Percentiles rank a stretch among this genome's conserved stretches.
These are phyloP conservation scores for Sporothrix curviconia DNA, from an alignment of 2,329 filamentous ascomycete genomes.

Conservation along the genomic window DNA sequence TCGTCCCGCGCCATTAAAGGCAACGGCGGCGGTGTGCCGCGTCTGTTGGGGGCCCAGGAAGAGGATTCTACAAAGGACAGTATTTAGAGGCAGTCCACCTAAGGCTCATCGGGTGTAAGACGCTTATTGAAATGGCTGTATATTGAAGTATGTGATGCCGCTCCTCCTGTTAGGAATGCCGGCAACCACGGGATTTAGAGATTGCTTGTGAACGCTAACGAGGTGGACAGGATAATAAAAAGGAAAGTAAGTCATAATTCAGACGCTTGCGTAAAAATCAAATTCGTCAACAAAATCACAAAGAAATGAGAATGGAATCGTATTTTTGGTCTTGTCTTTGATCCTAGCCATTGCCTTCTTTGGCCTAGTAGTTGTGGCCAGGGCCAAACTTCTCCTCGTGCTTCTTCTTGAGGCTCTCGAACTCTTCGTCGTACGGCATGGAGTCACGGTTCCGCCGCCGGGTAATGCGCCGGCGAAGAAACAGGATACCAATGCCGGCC, in stretches of 20 bases:
- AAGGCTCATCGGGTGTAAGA: too few relatives aligned
- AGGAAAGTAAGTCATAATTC: not conserved
- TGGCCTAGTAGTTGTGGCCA: conserved; percentile 20
- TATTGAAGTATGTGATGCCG: not conserved
- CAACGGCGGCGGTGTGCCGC: not conserved
- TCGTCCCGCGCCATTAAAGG: not conserved
- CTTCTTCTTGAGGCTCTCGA: conserved; percentile 23
- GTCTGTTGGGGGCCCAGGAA: too few relatives aligned
- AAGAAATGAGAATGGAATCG: not conserved
- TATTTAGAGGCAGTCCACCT: too few relatives aligned
- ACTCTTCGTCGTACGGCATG: conserved; percentile 21
- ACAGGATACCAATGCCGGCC: conserved; percentile 15
- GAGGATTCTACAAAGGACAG: too few relatives aligned
- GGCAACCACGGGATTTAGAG: too few relatives aligned
- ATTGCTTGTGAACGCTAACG: too few relatives aligned
- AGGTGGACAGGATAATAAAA: not conserved
- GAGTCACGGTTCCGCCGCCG: conserved; percentile 12
- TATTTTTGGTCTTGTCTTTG: not conserved
- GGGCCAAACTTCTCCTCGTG: conserved; percentile 21
- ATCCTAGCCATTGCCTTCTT: too few relatives aligned
- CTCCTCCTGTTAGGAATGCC: not conserved
- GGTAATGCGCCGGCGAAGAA: conserved; percentile 14
- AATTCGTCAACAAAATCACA: too few relatives aligned
- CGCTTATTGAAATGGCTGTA: not conserved
- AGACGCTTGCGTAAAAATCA: not conserved